Base-by-base conservation (phyloP, 1,284 basidiomycete species). In the Puccinia polysora region DNA sequence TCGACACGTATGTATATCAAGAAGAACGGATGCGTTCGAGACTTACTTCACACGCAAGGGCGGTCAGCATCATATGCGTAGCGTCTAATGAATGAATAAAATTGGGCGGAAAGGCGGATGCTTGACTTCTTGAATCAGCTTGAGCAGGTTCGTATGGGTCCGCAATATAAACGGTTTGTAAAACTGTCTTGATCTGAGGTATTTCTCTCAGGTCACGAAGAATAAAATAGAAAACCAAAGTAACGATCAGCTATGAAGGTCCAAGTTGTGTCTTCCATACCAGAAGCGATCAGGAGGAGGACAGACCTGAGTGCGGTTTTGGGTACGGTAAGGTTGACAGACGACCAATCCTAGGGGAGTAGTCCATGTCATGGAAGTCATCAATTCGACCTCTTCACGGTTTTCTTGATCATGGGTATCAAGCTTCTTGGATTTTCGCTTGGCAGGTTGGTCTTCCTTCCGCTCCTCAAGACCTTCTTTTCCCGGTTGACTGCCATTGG, bases 1-100 rank as follows among this genome's bases (percentile, higher is more conserved):
- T 28, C 5, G 7, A 50, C 15, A 25, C 36, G 15, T 65, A 0
- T n/a, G 12, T 14, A 76, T 76, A 56, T 77, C 56, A 58, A 15
- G 12, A 5, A 23, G 2, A 23, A 25, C 23, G 34, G 25, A 62
- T 18, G 40, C n/a, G 3, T 30, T 18, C 18, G 28, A 12, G n/a
- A 82, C 86, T 74, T 79, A 90, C 88, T 76, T 85, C 83, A 79
- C 91, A 97, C 77, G 91, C 88, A 49, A 96, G 83, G n/a, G 95
- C 94, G 0, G 94, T 97, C 75, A 97, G 82, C 85, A 97, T 89
- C 94, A 99, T 97, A 81, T 99, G 96, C 0, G 95, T 97, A 2
- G 96, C 96, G 80, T 99, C 96, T 60, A 98, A 84, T 77, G 89
- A 92, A 81, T 99, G 96, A 73, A 98, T 91, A 79, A 95, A 98